Evolutionary conservation across 2,329 filamentous ascomycete genomes (phyloP).

Genomic region (Alternaria tenuissima): DNA sequence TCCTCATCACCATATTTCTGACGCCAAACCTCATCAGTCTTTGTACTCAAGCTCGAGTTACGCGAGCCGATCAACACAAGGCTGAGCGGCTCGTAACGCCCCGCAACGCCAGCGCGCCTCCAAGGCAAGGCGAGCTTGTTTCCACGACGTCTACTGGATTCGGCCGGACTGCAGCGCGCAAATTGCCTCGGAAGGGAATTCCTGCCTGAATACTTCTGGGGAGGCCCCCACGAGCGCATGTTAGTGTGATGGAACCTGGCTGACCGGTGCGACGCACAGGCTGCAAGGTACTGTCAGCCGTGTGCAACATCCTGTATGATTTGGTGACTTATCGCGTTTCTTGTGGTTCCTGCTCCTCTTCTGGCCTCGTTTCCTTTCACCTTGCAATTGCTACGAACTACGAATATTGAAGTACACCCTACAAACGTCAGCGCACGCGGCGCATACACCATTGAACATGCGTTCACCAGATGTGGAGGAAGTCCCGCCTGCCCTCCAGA

Average conservation of each 20-base stretch:
- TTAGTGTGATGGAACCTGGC: conserved; percentile 23
- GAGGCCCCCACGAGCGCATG: conserved; percentile 11
- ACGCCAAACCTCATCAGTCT: conserved; percentile 1
- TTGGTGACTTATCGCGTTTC: neutral
- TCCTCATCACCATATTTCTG: neutral
- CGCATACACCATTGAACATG: neutral
- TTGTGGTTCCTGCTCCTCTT: neutral
- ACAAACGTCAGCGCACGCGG: neutral
- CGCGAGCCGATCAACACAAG: conserved; percentile 2
- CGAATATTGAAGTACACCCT: neutral
- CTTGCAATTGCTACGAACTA: neutral
- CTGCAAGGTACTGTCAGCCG: conserved; percentile 27
- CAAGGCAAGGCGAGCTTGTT: conserved; percentile 9
- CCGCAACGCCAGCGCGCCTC: neutral
- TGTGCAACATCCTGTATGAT: conserved; percentile 7
- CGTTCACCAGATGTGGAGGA: conserved; percentile 33
- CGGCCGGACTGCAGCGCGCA: neutral
- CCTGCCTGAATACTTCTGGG: conserved; percentile 1
- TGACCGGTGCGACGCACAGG: conserved; percentile 24
- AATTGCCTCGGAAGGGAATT: neutral
- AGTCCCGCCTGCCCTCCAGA: conserved; percentile 42
- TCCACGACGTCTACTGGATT: conserved; percentile 10
- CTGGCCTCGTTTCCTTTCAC: neutral
- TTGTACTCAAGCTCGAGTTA: conserved; percentile 7
- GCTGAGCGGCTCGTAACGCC: conserved; percentile 9